Conservation (phyloP, 139 green algal species). For the Chlamydomonas incerta region DNA sequence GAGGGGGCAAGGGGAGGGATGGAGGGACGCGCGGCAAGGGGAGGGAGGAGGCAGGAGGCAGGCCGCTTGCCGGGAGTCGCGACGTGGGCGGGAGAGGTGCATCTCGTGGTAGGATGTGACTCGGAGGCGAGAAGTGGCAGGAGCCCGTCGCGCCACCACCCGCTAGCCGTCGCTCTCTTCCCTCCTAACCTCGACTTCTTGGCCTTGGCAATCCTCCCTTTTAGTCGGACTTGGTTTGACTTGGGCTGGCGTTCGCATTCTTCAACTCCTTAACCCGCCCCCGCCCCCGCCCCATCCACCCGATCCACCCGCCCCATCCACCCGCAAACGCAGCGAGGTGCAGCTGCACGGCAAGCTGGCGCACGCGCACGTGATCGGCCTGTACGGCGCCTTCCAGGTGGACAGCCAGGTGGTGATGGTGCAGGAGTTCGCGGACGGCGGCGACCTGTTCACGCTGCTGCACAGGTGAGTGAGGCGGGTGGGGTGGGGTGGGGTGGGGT, state of each 20-base stretch:
- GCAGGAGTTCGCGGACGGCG: conserved; percentile 62
- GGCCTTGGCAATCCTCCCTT: not conserved
- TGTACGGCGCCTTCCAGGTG: conserved; percentile 69
- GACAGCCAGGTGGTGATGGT: conserved; percentile 62
- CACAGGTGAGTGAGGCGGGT: conserved; percentile 38
- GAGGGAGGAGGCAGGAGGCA: no score
- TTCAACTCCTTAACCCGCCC: no score
- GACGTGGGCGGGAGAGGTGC: no score
- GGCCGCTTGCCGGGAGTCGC: no score
- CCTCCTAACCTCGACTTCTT: not conserved
- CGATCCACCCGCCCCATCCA: no score
- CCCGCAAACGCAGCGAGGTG: conserved; percentile 46
- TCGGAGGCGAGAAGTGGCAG: no score
- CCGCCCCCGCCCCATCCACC: no score
- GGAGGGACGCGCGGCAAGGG: no score
- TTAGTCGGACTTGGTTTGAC: no score
- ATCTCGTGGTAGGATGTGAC: no score
- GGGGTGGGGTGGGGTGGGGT: not conserved
- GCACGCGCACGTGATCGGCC: conserved; percentile 69
- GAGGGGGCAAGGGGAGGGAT: no score
- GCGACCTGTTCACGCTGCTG: conserved; percentile 63
- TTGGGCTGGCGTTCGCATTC: no score
- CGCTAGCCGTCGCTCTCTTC: not conserved
- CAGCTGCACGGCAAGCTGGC: conserved; percentile 62
- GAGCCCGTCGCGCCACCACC: not conserved